Base-by-base conservation (phyloP, 2,329 filamentous ascomycete species). In the Podosphaera fusca region DNA sequence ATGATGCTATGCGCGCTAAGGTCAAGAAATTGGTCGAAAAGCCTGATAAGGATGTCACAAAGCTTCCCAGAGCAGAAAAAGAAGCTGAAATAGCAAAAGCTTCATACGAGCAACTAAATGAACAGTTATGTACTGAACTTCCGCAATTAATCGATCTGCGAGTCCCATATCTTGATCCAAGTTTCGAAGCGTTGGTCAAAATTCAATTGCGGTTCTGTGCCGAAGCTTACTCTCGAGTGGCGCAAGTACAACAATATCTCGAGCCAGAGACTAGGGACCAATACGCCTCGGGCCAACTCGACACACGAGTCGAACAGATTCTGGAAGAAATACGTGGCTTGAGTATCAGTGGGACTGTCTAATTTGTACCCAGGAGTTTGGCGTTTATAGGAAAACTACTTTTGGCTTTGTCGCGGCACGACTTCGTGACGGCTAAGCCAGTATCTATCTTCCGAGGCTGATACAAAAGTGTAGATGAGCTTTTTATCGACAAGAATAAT, bases 21-120 rank as follows among this genome's bases (percentile, higher is more conserved):
- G 92, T 98, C 66, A 95, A 95, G 78, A 90, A 88, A 70, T 80
- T 98, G 45, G 87, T 87, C 56, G 94, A 98, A 71, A 96, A 98
- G 75, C 92, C 92, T 52, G 92, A 98, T 75, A 98, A 98, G 75
- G 92, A 98, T 68, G 87, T 88, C 12, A 90, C 87, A 56, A 98
- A 96, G 74, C 80, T 98, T 57, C 92, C 94, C 1, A 86, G 90
- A 57, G 87, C 90, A 31, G 92, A 98, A 70, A 94, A 94, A 75
- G 94, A 98, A 71, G 82, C 88, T 69, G 89, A 96, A 64, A 87
- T 95, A 78, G 87, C 90, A 61, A 90, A 86, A 70, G 81, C 80
- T 58, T 86, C 87, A 8, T 98, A 98, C 74, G 92, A 98, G 69
- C 87, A 94, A 71, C 76, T 98, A 64, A 98, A 98, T 71, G 89